Evolutionary conservation across 2,329 filamentous ascomycete genomes (phyloP).

Genomic region (Ascochyta pisi): DNA sequence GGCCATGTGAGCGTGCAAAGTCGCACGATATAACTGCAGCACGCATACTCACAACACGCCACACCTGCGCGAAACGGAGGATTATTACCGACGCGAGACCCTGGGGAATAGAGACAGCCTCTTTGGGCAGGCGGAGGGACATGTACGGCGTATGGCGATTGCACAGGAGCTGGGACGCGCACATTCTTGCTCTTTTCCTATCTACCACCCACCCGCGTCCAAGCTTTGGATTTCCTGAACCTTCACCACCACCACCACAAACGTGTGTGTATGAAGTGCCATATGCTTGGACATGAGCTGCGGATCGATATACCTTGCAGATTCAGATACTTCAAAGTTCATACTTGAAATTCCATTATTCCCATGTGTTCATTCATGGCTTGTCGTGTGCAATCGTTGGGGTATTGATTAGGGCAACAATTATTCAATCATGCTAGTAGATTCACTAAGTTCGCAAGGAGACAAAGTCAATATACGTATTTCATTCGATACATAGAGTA

Average conservation of each 20-base stretch:
- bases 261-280: not conserved
- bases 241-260: not conserved
- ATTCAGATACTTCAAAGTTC: constrained; percentile 14
- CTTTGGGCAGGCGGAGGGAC: constrained; percentile 1
- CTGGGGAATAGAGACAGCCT: not conserved
- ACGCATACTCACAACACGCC: not conserved
- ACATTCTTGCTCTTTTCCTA: constrained; percentile 12
- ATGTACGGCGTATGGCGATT: constrained; percentile 31
- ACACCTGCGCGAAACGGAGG: not conserved
- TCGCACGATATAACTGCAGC: not conserved
- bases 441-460: no score
- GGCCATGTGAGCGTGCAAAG: constrained; percentile 73
- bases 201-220: not conserved
- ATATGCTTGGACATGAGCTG: not conserved
- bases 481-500: not conserved
- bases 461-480: not conserved
- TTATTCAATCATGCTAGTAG: no score
- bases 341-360: not conserved
- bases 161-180: constrained; percentile 8
- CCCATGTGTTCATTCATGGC: no score
- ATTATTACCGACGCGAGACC: not conserved
- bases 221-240: constrained; percentile 10
- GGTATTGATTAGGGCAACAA: no score
- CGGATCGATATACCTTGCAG: constrained; percentile 26
- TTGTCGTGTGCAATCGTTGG: no score